Conservation (phyloP, 1,284 basidiomycete genomes). For the Ustilago crameri region DNA sequence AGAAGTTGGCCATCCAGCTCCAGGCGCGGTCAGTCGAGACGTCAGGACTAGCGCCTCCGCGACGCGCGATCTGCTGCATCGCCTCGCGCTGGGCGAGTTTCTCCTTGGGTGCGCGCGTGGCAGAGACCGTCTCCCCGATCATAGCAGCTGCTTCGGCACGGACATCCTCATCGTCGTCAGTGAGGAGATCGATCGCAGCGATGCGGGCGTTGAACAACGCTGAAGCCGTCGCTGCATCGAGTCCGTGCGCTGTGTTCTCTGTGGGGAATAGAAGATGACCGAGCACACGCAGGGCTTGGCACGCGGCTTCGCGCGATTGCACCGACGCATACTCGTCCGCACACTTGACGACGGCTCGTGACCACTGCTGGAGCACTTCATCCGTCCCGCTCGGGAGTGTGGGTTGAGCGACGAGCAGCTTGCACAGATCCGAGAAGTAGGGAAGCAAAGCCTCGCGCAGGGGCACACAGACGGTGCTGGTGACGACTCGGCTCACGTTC, state of each 20-base stretch:
- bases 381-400: background rate
- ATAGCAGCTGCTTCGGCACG: constrained; percentile 49
- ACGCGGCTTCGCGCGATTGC: constrained; percentile 47
- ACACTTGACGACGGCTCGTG: constrained; percentile 25
- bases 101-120: background rate
- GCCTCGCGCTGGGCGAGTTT: constrained; percentile 18
- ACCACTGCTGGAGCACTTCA: constrained; percentile 27
- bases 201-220: constrained; percentile 38
- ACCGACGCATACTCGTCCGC: constrained; percentile 46
- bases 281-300: constrained; percentile 27
- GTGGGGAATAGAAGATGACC: constrained; percentile 34
- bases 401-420: constrained; percentile 8
- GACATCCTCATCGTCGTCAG: constrained; percentile 54
- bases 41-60: constrained; percentile 36
- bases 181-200: constrained; percentile 43
- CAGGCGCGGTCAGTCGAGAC: constrained; percentile 49
- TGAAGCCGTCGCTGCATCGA: background rate
- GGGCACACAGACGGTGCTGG: constrained; percentile 31
- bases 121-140: constrained; percentile 38
- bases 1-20: constrained; percentile 48
- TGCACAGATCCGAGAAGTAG: constrained; percentile 42
- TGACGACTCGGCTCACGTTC: constrained; percentile 18
- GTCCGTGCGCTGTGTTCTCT: background rate
- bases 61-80: constrained; percentile 32
- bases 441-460: constrained; percentile 56